Evolutionary conservation across 805 yeast species (phyloP), one percentile per base, ranked within the genome.

Genomic region (Ogataea chonburiensis): DNA sequence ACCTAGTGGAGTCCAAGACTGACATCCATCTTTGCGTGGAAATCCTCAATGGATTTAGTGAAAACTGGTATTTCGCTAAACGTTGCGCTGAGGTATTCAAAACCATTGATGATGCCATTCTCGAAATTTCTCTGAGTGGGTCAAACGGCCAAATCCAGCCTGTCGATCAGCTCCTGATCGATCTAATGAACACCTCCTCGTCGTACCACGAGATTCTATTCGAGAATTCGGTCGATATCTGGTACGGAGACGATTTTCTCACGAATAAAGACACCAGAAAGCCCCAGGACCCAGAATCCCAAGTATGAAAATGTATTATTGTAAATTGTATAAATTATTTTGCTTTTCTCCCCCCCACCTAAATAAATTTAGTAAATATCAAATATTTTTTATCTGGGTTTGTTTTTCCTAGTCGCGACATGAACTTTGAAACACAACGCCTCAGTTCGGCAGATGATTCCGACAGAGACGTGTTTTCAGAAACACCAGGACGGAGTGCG

Each of bases 11-110:
- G 38, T 61, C 73, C 18, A 67, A 70, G 42, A 63, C 67, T 4
- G 77, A 72, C 38, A 64, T 72, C 19, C 66, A 66, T 40, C 61
- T 67, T 26, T 65, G 69, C 39, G 65, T 66, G 5, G 77, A 73
- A 45, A 64, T 73, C 5, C 45, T 73, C 25, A 60, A 65, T 34
- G 68, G 67, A 31, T 73, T 69, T 45, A 64, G 72, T 14, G 67
- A 58, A 19, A 67, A 63, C 36, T 72, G 77, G 76, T 59, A 64
- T 8, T 62, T 70, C 41, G 75, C 76, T 5, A 63, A 55, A 20
- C 61, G 64, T 43, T 64, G 73, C 35, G 65, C 71, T 2, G 66
- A 58, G 25, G 68, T 71, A 1, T 70, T 73, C 46, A 61, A 64
- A 34, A 64, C 61, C 24, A 64, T 71, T 28, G 67, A 66, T 33